Base-by-base conservation (phyloP, 176 grass and related monocot species). In the Poa pratensis region DNA sequence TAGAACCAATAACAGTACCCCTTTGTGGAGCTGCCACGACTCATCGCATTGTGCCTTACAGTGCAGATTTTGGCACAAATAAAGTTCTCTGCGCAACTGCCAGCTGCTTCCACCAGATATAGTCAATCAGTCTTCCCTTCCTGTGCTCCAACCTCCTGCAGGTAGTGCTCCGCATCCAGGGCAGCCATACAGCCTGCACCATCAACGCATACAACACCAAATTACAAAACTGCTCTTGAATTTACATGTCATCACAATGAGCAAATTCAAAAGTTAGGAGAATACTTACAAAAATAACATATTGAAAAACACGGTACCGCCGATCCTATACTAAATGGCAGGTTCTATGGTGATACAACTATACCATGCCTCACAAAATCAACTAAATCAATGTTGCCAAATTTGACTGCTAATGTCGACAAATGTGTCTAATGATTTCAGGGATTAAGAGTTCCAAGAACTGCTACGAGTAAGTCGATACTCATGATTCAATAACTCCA, bases 101-200 rank as follows among this genome's bases (percentile, higher is more conserved):
- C 9, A 49, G n/a, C 76, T 61, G 45, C 40, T 83, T 72, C 55
- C 22, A 48, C 58, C 35, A 80, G 37, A 81, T 67, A 60, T 81
- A 84, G 93, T 95, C 93, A 92, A 92, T 89, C 80, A 6, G 83
- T 79, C 86, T 95, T 92, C 40, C 82, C 92, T 50, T 94, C 86
- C 81, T 91, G 91, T 82, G 88, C 76, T 75, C 90, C 97, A 81
- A 96, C 55, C 82, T 92, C 90, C 75, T 94, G 97, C 60, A 99
- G 88, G 70, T 96, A 96, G 84, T 99, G 97, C 57, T 96, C 97
- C 26, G 97, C 97, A 88, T 99, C 97, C 84, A 96, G 78, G 51
- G 94, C 94, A 23, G 97, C 97, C 97, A 94, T 99, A 87, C 97
- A 99, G 45, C 97, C 97, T 99, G 70, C 51, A 80, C 19, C 40